A percentile compares a stretch with the other conserved stretches of the same genome.
Conservation (phyloP, 352 stramenopile species). For the Phytopythium sindhum region DNA sequence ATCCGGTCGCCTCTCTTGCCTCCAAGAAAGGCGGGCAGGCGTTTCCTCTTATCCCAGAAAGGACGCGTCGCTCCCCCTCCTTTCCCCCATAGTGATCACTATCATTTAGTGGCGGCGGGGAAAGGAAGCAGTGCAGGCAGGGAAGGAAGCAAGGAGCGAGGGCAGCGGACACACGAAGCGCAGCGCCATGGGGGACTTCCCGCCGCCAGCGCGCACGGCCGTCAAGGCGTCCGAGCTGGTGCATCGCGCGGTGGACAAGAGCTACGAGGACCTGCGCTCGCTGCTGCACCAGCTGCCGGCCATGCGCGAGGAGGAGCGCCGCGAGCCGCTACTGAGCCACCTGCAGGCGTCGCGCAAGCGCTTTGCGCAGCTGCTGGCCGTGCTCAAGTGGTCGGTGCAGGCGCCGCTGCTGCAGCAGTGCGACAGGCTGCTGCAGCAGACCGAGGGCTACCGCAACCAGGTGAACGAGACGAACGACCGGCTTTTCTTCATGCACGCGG, state of each 20-base stretch:
- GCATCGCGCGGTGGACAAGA: slow-evolving; percentile 76
- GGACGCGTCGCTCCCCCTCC: too few species aligned
- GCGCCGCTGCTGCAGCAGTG: slow-evolving; percentile 74
- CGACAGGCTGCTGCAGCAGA: slow-evolving; percentile 52
- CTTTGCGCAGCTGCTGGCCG: slow-evolving; percentile 72
- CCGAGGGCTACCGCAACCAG: slow-evolving; percentile 66
- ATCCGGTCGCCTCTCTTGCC: too few species aligned
- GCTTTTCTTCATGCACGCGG: slow-evolving; percentile 83
- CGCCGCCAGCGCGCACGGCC: slow-evolving; percentile 46
- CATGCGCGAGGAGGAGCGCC: slow-evolving; percentile 71
- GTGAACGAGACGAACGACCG: slow-evolving; percentile 82
- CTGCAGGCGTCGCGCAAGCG: slow-evolving; percentile 57
- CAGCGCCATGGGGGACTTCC: slow-evolving; percentile 63
- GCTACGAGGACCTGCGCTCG: slow-evolving; percentile 78
- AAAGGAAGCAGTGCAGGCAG: too few species aligned
- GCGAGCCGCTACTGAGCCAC: slow-evolving; percentile 62
- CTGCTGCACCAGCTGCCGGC: slow-evolving; percentile 66
- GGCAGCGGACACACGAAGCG: background rate
- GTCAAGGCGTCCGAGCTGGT: slow-evolving; percentile 77
- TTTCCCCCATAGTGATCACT: too few species aligned
- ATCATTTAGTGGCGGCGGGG: too few species aligned
- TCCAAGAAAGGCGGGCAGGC: too few species aligned
- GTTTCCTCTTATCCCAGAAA: too few species aligned
- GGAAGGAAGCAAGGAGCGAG: background rate
- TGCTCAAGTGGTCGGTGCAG: slow-evolving; percentile 87